These are phyloP conservation scores for Physcia stellaris DNA, from an alignment of 495 filamentous ascomycete species.

Conservation along the genomic window DNA sequence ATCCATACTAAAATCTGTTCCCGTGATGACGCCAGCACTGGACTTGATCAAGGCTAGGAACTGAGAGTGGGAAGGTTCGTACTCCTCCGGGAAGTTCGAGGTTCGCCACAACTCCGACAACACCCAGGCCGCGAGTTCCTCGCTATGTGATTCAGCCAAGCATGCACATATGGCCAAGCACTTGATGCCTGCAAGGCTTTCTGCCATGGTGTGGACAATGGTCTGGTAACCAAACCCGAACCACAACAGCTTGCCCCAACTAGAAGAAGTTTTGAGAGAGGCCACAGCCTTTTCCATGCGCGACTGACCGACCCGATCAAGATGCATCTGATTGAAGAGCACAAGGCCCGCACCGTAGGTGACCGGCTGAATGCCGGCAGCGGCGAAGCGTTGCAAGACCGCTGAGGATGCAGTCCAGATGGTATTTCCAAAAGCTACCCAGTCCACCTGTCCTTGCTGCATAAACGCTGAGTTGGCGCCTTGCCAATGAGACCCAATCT, in stretches of 20 bases:
- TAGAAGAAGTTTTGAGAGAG: background rate
- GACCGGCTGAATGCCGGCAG: slow-evolving; percentile 1
- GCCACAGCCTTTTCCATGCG: slow-evolving; percentile 1
- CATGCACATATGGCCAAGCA: slow-evolving; percentile 1
- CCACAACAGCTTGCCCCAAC: background rate
- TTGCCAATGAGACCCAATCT: no score
- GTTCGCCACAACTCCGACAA: background rate
- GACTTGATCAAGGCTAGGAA: background rate
- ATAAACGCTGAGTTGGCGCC: background rate
- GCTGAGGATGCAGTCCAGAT: slow-evolving; percentile 2
- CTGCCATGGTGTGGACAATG: background rate
- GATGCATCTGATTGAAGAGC: no score
- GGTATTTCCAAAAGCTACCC: slow-evolving; percentile 2
- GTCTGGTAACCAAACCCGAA: slow-evolving; percentile 1
- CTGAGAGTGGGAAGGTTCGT: slow-evolving; percentile 1
- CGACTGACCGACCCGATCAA: slow-evolving; percentile 1
- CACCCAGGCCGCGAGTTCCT: slow-evolving; percentile 1
- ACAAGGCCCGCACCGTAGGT: slow-evolving; percentile 1
- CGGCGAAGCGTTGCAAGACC: slow-evolving; percentile 1
- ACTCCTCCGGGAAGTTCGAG: background rate
- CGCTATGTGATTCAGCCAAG: slow-evolving; percentile 1
- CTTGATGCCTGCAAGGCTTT: background rate
- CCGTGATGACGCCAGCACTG: background rate
- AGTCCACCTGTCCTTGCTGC: slow-evolving; percentile 3
- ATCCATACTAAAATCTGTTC: background rate